A percentile compares a stretch with the other conserved stretches of the same genome.
These are phyloP conservation scores for Fusarium multiceps DNA, from an alignment of 2,329 filamentous ascomycete species.

Conservation along the genomic window DNA sequence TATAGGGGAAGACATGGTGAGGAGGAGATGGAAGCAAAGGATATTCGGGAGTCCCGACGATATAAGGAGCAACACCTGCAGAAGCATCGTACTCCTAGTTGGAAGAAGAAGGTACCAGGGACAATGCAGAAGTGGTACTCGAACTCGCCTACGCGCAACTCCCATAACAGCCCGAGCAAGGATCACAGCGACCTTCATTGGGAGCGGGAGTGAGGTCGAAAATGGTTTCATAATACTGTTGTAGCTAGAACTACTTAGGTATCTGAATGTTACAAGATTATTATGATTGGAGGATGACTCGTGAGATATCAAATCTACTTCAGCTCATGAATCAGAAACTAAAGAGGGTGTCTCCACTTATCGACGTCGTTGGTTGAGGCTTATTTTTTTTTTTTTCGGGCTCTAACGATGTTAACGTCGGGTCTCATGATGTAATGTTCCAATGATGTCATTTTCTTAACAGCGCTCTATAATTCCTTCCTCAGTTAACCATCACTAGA, in stretches of 20 bases:
- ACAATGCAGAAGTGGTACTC: neutral
- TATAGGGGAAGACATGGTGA: too few species aligned
- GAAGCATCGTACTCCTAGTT: too few species aligned
- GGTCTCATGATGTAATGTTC: constrained; percentile 28
- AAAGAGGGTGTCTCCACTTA: constrained; percentile 1
- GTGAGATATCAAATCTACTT: neutral
- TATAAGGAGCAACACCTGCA: neutral
- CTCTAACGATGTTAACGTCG: neutral
- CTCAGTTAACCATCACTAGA: neutral
- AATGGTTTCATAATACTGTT: neutral
- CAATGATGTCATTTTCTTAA: constrained; percentile 19
- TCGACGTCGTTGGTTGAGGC: constrained; percentile 26
- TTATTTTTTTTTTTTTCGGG: constrained; percentile 7
- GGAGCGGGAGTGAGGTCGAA: neutral
- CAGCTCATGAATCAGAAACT: constrained; percentile 13
- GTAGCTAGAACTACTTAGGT: neutral
- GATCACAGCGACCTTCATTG: too few species aligned
- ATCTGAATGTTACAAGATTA: constrained; percentile 4
- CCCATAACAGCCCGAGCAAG: neutral
- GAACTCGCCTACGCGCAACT: neutral
- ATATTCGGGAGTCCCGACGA: neutral
- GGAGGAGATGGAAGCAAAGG: neutral
- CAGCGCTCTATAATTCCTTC: neutral
- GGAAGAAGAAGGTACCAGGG: neutral
- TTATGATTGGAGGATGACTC: constrained; percentile 19